Percentiles rank a stretch among this genome's conserved stretches.
These are phyloP conservation scores for Pyrenophora graminea DNA, from an alignment of 2,329 filamentous ascomycete genomes.

Conservation along the genomic window DNA sequence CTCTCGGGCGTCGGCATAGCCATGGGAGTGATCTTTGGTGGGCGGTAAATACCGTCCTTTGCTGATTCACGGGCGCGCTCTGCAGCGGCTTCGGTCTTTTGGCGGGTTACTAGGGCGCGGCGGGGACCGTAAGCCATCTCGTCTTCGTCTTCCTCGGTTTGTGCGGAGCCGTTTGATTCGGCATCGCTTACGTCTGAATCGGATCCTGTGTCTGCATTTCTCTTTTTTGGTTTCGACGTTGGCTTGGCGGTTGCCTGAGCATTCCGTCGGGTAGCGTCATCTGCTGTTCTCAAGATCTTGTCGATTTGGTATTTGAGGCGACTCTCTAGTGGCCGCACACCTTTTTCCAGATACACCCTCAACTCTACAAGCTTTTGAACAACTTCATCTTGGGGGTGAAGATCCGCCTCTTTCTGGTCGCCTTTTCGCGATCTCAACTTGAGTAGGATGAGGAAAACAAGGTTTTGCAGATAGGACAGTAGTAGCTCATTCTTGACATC, in stretches of 20 bases:
- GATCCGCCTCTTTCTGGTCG: constrained; percentile 41
- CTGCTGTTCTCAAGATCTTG: constrained; percentile 85
- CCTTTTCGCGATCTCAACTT: constrained; percentile 62
- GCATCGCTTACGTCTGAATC: constrained; percentile 50
- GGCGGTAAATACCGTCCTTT: constrained; percentile 77
- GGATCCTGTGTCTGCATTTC: constrained; percentile 43
- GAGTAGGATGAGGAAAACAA: constrained; percentile 83
- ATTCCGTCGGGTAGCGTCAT: constrained; percentile 60
- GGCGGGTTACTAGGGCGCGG: constrained; percentile 51
- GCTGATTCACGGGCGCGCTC: constrained; percentile 35
- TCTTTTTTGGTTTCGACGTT: constrained; percentile 34
- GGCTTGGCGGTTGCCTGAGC: constrained; percentile 30
- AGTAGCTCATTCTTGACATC: constrained; percentile 98
- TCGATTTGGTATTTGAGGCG: constrained; percentile 95
- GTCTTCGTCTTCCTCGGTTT: constrained; percentile 52
- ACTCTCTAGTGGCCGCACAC: constrained; percentile 85
- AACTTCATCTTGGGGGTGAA: constrained; percentile 65
- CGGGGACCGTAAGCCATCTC: constrained; percentile 68
- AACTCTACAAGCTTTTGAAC: constrained; percentile 88
- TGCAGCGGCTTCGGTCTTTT: constrained; percentile 25
- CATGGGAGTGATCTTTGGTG: constrained; percentile 85
- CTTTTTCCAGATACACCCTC: constrained; percentile 90
- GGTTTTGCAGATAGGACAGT: constrained; percentile 91
- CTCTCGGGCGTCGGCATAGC: constrained; percentile 73
- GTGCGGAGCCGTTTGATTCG: constrained; percentile 33